Conservation (phyloP, 352 stramenopile genomes). For the Globisporangium echinulatum region DNA sequence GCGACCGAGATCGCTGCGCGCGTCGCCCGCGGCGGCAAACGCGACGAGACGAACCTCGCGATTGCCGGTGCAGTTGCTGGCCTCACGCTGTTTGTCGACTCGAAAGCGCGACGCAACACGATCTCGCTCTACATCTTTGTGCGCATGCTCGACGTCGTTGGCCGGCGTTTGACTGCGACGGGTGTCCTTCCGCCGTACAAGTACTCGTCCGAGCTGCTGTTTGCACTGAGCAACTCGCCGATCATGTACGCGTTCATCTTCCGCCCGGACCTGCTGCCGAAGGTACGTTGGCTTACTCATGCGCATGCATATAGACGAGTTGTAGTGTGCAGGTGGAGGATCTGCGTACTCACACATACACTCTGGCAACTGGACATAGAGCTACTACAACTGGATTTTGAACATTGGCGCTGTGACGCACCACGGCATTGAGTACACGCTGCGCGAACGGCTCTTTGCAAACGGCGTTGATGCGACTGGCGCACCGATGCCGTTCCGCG, state of each 20-base stretch:
- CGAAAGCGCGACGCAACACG: slow-evolving; percentile 46
- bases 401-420: slow-evolving; percentile 65
- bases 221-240: slow-evolving; percentile 62
- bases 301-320: background rate
- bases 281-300: slow-evolving; percentile 24
- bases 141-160: slow-evolving; percentile 77
- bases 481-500: slow-evolving; percentile 43
- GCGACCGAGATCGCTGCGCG: slow-evolving; percentile 51
- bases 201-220: slow-evolving; percentile 71
- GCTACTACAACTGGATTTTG: slow-evolving; percentile 84
- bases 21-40: slow-evolving; percentile 31
- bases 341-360: background rate
- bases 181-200: slow-evolving; percentile 42
- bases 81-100: slow-evolving; percentile 66
- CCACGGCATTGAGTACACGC: slow-evolving; percentile 61
- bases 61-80: slow-evolving; percentile 62
- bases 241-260: slow-evolving; percentile 82
- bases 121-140: slow-evolving; percentile 86
- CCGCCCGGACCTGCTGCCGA: slow-evolving; percentile 57
- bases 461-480: slow-evolving; percentile 40
- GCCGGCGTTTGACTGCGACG: slow-evolving; percentile 54
- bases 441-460: slow-evolving; percentile 39
- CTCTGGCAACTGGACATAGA: slow-evolving; percentile 17
- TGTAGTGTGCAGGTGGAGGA: background rate
- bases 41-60: slow-evolving; percentile 54